A percentile compares a stretch with the other conserved stretches of the same genome.
Conservation (phyloP, 2,329 filamentous ascomycete genomes). For the Diplodia scrobiculata region DNA sequence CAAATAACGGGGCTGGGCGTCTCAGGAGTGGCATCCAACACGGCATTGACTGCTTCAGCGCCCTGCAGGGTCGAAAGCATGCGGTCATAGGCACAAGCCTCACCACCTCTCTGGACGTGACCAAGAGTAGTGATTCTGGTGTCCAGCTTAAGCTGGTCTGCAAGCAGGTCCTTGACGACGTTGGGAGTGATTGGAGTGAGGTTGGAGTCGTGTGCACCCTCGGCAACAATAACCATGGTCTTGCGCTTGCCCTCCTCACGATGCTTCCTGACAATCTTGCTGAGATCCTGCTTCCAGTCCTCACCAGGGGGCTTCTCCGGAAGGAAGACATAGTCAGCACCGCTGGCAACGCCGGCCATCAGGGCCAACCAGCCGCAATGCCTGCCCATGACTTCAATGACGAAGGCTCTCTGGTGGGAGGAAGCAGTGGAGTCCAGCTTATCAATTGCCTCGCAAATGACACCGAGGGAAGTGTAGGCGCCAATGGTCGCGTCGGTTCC, state of each 20-base stretch:
- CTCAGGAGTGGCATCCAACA: slow-evolving; percentile 83
- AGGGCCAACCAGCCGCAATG: slow-evolving; percentile 97
- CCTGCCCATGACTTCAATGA: slow-evolving; percentile 97
- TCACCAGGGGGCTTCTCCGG: slow-evolving; percentile 87
- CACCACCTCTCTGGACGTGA: slow-evolving; percentile 94
- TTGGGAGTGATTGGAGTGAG: slow-evolving; percentile 79
- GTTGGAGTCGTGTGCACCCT: slow-evolving; percentile 84
- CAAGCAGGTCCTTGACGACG: slow-evolving; percentile 86
- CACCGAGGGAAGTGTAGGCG: slow-evolving; percentile 87
- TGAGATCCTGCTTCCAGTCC: slow-evolving; percentile 91
- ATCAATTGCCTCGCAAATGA: slow-evolving; percentile 95
- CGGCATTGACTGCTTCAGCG: slow-evolving; percentile 89
- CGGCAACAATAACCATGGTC: slow-evolving; percentile 96
- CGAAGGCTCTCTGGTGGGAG: slow-evolving; percentile 93
- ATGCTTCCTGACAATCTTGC: slow-evolving; percentile 75
- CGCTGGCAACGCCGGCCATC: slow-evolving; percentile 92
- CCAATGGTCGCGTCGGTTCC: slow-evolving; percentile 97
- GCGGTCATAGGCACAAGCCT: slow-evolving; percentile 89
- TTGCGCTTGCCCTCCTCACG: slow-evolving; percentile 87
- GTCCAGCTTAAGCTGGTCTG: slow-evolving; percentile 77
- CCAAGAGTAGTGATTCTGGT: slow-evolving; percentile 93
- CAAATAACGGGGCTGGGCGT: slow-evolving; percentile 93
- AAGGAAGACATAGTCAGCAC: slow-evolving; percentile 95
- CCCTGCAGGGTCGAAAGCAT: slow-evolving; percentile 92
- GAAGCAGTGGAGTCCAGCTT: slow-evolving; percentile 94